Base-by-base conservation (phyloP, 768 basidiomycete species). In the Pleurotus cornucopiae region DNA sequence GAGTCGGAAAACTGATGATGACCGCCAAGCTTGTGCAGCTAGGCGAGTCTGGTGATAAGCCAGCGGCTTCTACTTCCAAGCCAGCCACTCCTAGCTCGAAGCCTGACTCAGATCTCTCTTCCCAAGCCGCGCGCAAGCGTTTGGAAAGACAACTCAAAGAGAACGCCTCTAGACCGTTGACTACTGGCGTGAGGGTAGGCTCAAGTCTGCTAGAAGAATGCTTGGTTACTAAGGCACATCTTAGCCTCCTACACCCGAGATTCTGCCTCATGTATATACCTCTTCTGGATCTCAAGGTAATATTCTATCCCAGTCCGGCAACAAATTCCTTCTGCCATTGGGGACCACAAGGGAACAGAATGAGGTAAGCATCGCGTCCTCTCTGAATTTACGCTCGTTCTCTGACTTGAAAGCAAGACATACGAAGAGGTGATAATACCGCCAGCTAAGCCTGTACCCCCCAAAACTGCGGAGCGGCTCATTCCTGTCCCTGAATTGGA, bases 371-470 rank as follows among this genome's bases (percentile, higher is more conserved):
- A 51, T 45, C 34, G 5, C 34, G 6, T 21, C 37, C 23, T 12
- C 18, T 23, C 48, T 20, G 2, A 44, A n/a, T 11, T 25, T 20
- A 39, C 23, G 9, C 5, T 46, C 18, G 55, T 9, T 56, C 46
- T 13, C 34, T 44, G 4, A 30, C 7, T 16, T 57, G n/a, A 13
- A 38, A 26, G 41, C 34, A 14, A 95, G 93, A 82, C 86, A 45
- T 92, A 86, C 64, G 90, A 96, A 69, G 95, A 98, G 75, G 89
- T 97, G 14, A 78, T 84, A 20, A 78, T 98, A 37, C 97, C 97
- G 5, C 94, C 96, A 11, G 82, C 93, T 0, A 86, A 74, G 60
- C 76, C 83, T 2, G 78, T 96, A 0, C 94, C 94, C 7, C 86
- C 88, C 6, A 83, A 82, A 49, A 64, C 68, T 4, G 76, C 77